These are phyloP conservation scores for Stephanodiscus minutulus DNA, from an alignment of 108 stramenopile species.

Conservation along the genomic window DNA sequence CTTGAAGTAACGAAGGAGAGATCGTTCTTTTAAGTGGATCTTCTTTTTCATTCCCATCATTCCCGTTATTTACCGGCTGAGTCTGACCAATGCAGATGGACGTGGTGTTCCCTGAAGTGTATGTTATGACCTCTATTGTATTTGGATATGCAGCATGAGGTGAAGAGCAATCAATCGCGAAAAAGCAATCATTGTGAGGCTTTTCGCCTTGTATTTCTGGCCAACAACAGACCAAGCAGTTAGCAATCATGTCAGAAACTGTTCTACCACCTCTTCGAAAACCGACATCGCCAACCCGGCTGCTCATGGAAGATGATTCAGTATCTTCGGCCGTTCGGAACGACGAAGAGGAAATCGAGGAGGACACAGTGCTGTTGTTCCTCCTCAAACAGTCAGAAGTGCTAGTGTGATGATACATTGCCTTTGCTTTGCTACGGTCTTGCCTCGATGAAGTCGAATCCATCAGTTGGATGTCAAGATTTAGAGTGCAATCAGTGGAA, in stretches of 20 bases:
- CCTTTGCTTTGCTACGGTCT: not conserved
- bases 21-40: not conserved
- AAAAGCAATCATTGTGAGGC: conserved; percentile 30
- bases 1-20: conserved; percentile 4
- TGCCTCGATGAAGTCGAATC: conserved; percentile 1
- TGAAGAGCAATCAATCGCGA: conserved; percentile 10
- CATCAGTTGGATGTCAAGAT: not conserved
- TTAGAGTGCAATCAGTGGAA: conserved; percentile 6
- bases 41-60: too few relatives aligned
- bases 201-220: conserved; percentile 2
- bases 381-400: not conserved
- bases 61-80: not conserved
- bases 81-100: conserved; percentile 1
- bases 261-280: conserved; percentile 5
- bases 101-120: not conserved
- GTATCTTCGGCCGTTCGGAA: conserved; percentile 21
- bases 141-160: conserved; percentile 9
- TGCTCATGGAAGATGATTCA: conserved; percentile 12
- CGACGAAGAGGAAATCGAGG: not conserved
- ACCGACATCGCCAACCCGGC: conserved; percentile 5
- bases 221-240: conserved; percentile 27
- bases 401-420: not conserved
- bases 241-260: not conserved
- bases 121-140: not conserved
- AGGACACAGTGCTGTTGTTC: not conserved